A percentile compares a stretch with the other conserved stretches of the same genome.
Evolutionary conservation across 306 rosid genomes (phyloP).

Genomic region (Cercis canadensis): DNA sequence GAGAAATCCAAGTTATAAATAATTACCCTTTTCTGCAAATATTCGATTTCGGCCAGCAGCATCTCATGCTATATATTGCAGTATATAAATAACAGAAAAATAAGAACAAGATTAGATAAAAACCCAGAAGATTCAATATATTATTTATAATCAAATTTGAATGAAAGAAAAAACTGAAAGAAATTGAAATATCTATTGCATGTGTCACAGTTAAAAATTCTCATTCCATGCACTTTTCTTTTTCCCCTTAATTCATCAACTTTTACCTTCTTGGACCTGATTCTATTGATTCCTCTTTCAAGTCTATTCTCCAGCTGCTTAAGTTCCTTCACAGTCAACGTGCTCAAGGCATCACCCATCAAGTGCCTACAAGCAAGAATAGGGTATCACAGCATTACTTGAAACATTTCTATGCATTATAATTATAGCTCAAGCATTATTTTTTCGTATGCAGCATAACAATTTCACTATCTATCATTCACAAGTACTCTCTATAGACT

Average conservation of each 20-base stretch:
- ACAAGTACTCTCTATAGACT: too few species aligned
- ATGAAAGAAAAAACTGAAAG: too few species aligned
- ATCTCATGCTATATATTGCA: constrained; percentile 65
- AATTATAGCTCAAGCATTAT: too few species aligned
- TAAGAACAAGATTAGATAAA: neutral
- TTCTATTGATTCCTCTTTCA: constrained; percentile 80
- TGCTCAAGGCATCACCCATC: constrained; percentile 88
- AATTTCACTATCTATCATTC: too few species aligned
- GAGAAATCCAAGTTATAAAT: neutral
- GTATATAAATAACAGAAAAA: neutral
- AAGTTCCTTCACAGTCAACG: constrained; percentile 75
- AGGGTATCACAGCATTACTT: neutral
- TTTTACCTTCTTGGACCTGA: constrained; percentile 88
- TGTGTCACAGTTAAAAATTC: too few species aligned
- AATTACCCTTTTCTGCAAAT: constrained; percentile 77
- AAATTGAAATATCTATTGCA: too few species aligned
- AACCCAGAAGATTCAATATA: neutral
- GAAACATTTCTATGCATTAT: neutral
- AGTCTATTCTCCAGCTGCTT: constrained; percentile 92
- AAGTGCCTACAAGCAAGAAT: constrained; percentile 60
- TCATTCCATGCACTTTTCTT: too few species aligned
- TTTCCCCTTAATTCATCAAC: neutral
- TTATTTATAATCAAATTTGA: too few species aligned
- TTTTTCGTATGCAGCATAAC: too few species aligned
- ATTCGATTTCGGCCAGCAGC: constrained; percentile 86